Base-by-base conservation (phyloP, 139 green algal genomes). In the Nannochloris sp. region DNA sequence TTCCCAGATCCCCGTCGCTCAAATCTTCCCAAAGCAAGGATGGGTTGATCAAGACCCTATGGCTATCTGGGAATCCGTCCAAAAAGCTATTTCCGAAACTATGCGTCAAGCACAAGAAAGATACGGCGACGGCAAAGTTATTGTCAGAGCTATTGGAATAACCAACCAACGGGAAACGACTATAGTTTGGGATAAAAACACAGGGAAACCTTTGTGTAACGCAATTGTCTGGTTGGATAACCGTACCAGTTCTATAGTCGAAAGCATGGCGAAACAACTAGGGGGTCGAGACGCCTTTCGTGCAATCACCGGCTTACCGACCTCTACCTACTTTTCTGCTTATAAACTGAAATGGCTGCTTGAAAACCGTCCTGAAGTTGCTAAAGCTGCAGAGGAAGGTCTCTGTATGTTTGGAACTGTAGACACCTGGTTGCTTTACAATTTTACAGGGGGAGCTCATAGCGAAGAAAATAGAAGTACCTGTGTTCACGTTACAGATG, bases 101-200 rank as follows among this genome's bases (percentile, higher is more conserved):
- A 32, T 96, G 15, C 48, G 62, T 54, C 53, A 74, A 19, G 81
- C 78, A 6, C 10, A 64, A 34, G 42, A 47, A 5, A 34, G 44
- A n/a, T 9, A 74, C 15, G 10, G 15, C 7, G n/a, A 37, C 30
- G 65, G 57, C 1, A 32, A 38, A 8, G 15, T 85, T 2, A 31
- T 69, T 0, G 69, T 91, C 8, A 47, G 70, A 29, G 78, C 74
- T 0, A 38, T 96, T 1, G 89, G 93, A 33, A 92, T 99, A 56
- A 96, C 93, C 5, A 99, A 98, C 71, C 93, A 99, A 79, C 75
- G 93, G 2, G 92, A 95, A 64, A 95, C 87, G 0, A 96, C 86
- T 3, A 30, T 98, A 19, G 81, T 91, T 31, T 99, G 93, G 93
- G 73, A 86, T 58, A 63, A 74, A 6, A 42, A 60, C 14, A 96